A percentile compares a stretch with the other conserved stretches of the same genome.
phyloP scores from a whole-genome alignment of 75 land plant genomes.

The Cryptomeria japonica region DNA sequence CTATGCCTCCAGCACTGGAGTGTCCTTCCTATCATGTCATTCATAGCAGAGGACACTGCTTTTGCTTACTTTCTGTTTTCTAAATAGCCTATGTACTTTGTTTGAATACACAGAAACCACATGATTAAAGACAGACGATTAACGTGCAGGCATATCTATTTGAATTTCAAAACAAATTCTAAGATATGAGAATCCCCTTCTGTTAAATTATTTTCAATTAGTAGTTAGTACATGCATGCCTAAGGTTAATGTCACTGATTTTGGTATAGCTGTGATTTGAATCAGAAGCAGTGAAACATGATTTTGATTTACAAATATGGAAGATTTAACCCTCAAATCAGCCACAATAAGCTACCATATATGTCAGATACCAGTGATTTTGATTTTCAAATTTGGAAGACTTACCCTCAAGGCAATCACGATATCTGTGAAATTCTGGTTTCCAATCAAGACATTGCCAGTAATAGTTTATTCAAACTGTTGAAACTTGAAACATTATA shows the following conservation, averaged over 20 bases:
- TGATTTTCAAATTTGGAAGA: not conserved
- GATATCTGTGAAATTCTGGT: not conserved
- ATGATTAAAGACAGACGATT: not conserved
- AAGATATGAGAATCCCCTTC: not conserved
- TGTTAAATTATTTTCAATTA: not conserved
- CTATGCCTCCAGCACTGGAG: not conserved
- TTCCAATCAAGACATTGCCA: not conserved
- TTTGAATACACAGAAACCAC: not conserved
- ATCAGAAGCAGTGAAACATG: not conserved
- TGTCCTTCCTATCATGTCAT: not conserved
- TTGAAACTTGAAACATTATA: not conserved
- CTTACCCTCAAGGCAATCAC: not conserved
- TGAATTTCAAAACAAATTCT: not conserved
- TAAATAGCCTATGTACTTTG: not conserved
- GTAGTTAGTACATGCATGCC: not conserved
- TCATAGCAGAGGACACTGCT: not conserved
- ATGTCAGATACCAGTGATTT: not conserved
- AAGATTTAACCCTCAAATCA: not conserved
- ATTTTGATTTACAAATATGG: not conserved
- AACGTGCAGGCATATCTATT: not conserved
- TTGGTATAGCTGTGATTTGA: not conserved
- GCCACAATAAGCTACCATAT: not conserved
- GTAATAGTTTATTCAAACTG: not conserved
- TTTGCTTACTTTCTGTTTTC: not conserved
- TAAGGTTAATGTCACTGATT: not conserved